Percentiles rank a stretch among this genome's conserved stretches.
Evolutionary conservation across 257 asterid genomes (phyloP).

Genomic region (Nicotiana paniculata): DNA sequence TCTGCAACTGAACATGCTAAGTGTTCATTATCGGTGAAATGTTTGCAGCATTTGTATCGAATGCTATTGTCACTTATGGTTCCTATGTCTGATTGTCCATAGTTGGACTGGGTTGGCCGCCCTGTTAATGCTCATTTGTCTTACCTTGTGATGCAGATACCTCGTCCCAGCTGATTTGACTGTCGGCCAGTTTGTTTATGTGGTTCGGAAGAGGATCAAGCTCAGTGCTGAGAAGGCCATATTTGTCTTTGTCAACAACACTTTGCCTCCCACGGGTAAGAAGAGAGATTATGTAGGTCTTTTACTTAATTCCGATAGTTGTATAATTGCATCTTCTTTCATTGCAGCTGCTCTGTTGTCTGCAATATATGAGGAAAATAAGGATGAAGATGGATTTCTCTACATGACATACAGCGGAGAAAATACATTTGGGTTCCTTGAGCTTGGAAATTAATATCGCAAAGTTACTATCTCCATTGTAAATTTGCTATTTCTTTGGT

Average conservation of each 20-base stretch:
- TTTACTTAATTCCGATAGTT: background rate
- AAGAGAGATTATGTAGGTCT: background rate
- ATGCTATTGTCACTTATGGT: background rate
- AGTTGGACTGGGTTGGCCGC: background rate
- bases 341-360: conserved; percentile 63
- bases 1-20: background rate
- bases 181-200: conserved; percentile 76
- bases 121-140: background rate
- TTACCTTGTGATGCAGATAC: conserved; percentile 36
- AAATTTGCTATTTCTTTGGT: background rate
- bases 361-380: conserved; percentile 67
- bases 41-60: background rate
- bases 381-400: conserved; percentile 84
- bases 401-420: conserved; percentile 88
- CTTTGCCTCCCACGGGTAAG: conserved; percentile 69
- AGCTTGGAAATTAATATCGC: conserved; percentile 8
- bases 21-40: background rate
- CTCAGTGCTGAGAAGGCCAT: conserved; percentile 71
- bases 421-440: conserved; percentile 55
- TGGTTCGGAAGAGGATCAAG: conserved; percentile 71
- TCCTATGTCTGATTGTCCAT: background rate
- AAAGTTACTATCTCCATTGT: background rate
- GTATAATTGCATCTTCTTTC: conserved; percentile 8
- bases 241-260: conserved; percentile 57
- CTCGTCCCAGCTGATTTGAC: conserved; percentile 75